These are phyloP conservation scores for Steccherinum ochraceum DNA, from an alignment of 768 basidiomycete genomes.

Conservation along the genomic window DNA sequence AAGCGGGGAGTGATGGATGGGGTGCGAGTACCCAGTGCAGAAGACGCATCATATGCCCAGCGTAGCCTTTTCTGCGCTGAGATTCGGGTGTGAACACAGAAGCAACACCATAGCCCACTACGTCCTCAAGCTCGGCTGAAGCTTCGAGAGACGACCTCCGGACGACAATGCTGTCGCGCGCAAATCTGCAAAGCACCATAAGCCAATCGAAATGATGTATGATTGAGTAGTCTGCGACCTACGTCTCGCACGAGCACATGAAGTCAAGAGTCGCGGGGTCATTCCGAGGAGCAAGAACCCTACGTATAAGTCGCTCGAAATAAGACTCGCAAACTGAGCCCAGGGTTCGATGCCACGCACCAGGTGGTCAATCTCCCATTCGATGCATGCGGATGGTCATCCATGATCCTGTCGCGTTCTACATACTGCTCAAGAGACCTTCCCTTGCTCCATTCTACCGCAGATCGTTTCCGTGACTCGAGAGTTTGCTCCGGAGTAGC, in stretches of 20 bases:
- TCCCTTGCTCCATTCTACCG: conserved; percentile 37
- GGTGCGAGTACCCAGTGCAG: conserved; percentile 50
- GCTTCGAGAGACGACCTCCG: conserved; percentile 8
- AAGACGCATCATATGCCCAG: conserved; percentile 57
- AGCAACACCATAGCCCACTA: conserved; percentile 46
- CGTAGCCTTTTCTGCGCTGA: conserved; percentile 51
- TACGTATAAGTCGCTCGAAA: conserved; percentile 16
- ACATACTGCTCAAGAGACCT: conserved; percentile 41
- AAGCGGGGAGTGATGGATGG: conserved; percentile 23
- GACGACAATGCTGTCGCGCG: conserved; percentile 26
- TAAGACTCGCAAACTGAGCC: conserved; percentile 19
- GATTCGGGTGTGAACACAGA: conserved; percentile 48
- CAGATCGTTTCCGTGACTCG: conserved; percentile 34
- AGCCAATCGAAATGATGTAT: too few relatives aligned
- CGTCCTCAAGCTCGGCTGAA: conserved; percentile 21
- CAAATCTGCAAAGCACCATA: too few relatives aligned
- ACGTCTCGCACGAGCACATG: conserved; percentile 61
- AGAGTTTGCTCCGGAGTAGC: conserved; percentile 42
- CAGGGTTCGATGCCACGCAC: too few relatives aligned
- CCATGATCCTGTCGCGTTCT: conserved; percentile 32
- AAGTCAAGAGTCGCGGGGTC: conserved; percentile 47
- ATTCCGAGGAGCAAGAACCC: conserved; percentile 52
- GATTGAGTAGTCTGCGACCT: conserved; percentile 18
- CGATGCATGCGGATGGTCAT: conserved; percentile 35
- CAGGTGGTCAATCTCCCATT: conserved; percentile 45